phyloP scores from a whole-genome alignment of 2,329 filamentous ascomycete species.

The Aspergillus pseudonomiae region DNA sequence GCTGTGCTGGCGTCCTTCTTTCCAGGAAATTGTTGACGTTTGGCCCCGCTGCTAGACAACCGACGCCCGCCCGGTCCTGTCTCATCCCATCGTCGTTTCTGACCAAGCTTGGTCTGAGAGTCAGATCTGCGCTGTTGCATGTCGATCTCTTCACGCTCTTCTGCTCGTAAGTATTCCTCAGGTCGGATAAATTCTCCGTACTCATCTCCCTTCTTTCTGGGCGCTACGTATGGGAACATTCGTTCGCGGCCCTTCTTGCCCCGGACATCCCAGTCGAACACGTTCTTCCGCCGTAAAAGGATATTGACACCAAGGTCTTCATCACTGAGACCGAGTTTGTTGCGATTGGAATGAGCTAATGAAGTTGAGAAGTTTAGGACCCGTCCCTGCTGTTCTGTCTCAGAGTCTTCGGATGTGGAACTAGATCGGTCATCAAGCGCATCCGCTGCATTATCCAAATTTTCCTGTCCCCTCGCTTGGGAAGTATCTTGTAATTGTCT shows the following conservation, averaged over 20 bases:
- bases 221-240: slow-evolving; percentile 84
- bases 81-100: slow-evolving; percentile 94
- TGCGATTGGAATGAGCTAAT: slow-evolving; percentile 78
- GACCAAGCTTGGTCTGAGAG: slow-evolving; percentile 71
- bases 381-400: slow-evolving; percentile 87
- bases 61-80: slow-evolving; percentile 48
- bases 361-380: slow-evolving; percentile 86
- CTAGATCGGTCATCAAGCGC: slow-evolving; percentile 75
- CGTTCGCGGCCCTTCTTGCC: slow-evolving; percentile 90
- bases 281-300: slow-evolving; percentile 80
- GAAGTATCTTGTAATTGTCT: slow-evolving; percentile 82
- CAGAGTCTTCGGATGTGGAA: slow-evolving; percentile 85
- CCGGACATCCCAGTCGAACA: slow-evolving; percentile 91
- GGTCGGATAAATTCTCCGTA: slow-evolving; percentile 93
- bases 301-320: slow-evolving; percentile 92
- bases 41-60: slow-evolving; percentile 54
- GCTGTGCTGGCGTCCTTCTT: slow-evolving; percentile 49
- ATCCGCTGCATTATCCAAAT: slow-evolving; percentile 76
- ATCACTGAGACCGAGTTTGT: slow-evolving; percentile 83
- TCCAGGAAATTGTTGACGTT: slow-evolving; percentile 58
- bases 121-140: slow-evolving; percentile 60
- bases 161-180: slow-evolving; percentile 89
- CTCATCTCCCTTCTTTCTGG: slow-evolving; percentile 79
- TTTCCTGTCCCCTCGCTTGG: slow-evolving; percentile 68
- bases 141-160: slow-evolving; percentile 80